Base-by-base conservation (phyloP, 1,284 basidiomycete genomes). In the Testicularia cyperi region DNA sequence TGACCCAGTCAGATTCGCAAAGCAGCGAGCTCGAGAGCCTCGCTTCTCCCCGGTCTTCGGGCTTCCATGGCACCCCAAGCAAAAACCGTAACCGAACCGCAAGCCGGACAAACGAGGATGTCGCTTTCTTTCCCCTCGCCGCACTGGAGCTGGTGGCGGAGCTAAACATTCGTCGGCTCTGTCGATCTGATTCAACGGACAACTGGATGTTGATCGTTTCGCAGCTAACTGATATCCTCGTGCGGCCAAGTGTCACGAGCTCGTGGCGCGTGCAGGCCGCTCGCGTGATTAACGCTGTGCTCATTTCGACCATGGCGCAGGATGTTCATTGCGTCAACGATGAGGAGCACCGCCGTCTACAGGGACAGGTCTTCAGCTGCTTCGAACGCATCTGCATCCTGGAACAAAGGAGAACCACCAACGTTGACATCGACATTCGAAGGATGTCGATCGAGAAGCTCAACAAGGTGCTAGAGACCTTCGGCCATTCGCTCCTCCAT, bases 381-480 rank as follows among this genome's bases (percentile, higher is more conserved):
- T 83, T 98, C 5, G 82, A 86, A 0, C 82, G 83, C 44, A 91
- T 95, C 68, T 85, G 92, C 24, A 82, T 87, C 4, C 82, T 84
- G 0, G 46, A 70, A 80, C 85, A 31, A 70, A 78, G 54, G 71
- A 65, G 39, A 60, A 63, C 71, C 32, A 42, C 67, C 27, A 7
- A 62, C 43, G 41, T 74, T 55, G 67, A 77, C 8, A 77, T 82
- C 44, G 92, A 96, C 66, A 81, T 98, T 31, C 83, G 92, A 12
- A 82, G 86, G 21, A 86, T 90, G 80, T 91, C 90, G 0, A 80
- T 94, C 41, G 89, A 94, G 66, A 90, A 88, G 0, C 78, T 98
- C 15, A 88, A 92, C 66, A 85, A 88, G 64, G 88, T 74, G 2
- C 79, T 98, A 14, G 90, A 97, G 76, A 84, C 86, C 0, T 89